A percentile compares a stretch with the other conserved stretches of the same genome.
Evolutionary conservation across 2,329 filamentous ascomycete genomes (phyloP).

Genomic region (Aureobasidium sp.): DNA sequence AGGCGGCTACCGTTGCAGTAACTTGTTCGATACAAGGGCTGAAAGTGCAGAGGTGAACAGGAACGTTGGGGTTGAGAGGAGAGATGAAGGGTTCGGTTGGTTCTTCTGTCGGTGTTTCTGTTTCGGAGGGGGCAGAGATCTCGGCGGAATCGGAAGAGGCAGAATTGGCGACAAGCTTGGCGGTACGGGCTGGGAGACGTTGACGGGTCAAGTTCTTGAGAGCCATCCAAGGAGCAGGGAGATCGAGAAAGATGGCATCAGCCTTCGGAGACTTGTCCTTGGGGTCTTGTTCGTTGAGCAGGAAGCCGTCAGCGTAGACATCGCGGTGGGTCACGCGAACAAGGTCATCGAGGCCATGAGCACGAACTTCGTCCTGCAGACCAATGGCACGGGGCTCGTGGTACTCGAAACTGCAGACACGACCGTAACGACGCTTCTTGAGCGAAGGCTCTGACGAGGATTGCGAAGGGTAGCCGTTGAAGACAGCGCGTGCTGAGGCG

Average conservation of each 20-base stretch:
- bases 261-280: constrained; percentile 45
- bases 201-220: constrained; percentile 64
- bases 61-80: constrained; percentile 62
- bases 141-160: constrained; percentile 7
- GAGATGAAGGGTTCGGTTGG: constrained; percentile 28
- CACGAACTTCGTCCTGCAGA: constrained; percentile 61
- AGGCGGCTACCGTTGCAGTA: constrained; percentile 70
- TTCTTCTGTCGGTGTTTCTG: neutral
- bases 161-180: constrained; percentile 9
- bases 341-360: constrained; percentile 58
- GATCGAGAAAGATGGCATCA: constrained; percentile 68
- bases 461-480: constrained; percentile 57
- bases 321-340: constrained; percentile 72
- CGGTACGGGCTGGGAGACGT: constrained; percentile 14
- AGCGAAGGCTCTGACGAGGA: constrained; percentile 9
- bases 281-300: constrained; percentile 35
- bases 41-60: constrained; percentile 83
- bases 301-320: constrained; percentile 69
- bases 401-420: constrained; percentile 78
- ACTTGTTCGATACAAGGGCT: constrained; percentile 97
- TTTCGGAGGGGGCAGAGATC: neutral
- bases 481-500: constrained; percentile 67
- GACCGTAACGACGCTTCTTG: constrained; percentile 44
- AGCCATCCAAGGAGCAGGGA: constrained; percentile 75
- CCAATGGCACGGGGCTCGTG: constrained; percentile 65